Conservation (phyloP, 208 protist genomes). For the Trypanosoma theileri region DNA sequence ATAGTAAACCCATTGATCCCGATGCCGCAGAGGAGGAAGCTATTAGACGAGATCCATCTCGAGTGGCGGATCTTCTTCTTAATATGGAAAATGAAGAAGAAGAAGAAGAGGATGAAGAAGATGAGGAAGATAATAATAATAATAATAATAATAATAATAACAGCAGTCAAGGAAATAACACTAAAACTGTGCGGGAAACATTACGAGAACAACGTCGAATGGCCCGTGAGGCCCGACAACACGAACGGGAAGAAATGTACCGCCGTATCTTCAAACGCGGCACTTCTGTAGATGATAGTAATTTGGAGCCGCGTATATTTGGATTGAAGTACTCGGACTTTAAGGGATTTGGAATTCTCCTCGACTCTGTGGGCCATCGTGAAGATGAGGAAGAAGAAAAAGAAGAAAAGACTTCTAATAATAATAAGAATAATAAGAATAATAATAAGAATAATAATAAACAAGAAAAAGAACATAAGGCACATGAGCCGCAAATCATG, state of each 20-base stretch:
- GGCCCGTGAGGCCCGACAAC: background rate
- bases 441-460: conserved; percentile 11
- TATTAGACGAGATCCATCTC: conserved; percentile 57
- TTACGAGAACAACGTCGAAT: too few species aligned
- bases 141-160: conserved; percentile 52
- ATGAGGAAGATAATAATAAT: conserved; percentile 44
- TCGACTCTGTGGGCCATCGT: conserved; percentile 70
- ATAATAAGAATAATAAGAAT: conserved; percentile 30
- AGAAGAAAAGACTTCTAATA: too few species aligned
- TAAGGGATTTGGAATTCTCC: conserved; percentile 65
- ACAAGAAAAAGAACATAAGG: conserved; percentile 28
- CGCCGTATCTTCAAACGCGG: conserved; percentile 65
- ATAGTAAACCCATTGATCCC: conserved; percentile 62
- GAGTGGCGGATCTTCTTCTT: conserved; percentile 66
- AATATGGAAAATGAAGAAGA: conserved; percentile 46
- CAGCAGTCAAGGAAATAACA: conserved; percentile 37
- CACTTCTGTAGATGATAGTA: conserved; percentile 55
- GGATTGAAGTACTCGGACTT: conserved; percentile 82
- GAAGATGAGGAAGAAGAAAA: conserved; percentile 33
- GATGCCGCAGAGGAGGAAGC: conserved; percentile 47
- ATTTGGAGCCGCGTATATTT: conserved; percentile 63
- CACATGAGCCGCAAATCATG: conserved; percentile 55
- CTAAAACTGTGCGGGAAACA: conserved; percentile 24
- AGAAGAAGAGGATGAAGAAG: conserved; percentile 41
- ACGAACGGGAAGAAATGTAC: conserved; percentile 65